phyloP scores from a whole-genome alignment of 768 basidiomycete species.

The Calocybe cyanea region DNA sequence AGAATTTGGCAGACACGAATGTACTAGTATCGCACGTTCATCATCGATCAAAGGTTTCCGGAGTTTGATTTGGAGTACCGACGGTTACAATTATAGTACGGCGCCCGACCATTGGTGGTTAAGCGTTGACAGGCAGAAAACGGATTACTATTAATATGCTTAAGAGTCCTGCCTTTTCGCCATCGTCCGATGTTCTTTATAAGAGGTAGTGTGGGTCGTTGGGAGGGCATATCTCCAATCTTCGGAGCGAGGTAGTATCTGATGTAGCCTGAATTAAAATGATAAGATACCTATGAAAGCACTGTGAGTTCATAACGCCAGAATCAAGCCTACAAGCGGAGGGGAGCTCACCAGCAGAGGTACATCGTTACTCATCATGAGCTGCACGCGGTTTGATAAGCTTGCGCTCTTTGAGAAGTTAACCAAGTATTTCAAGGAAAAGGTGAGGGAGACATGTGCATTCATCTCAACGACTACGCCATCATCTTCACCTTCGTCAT shows the following conservation, averaged over 20 bases:
- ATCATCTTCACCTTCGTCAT: slow-evolving; percentile 48
- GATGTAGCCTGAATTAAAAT: slow-evolving; percentile 85
- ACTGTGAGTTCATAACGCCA: too few species aligned
- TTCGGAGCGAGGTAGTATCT: slow-evolving; percentile 97
- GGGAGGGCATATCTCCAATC: slow-evolving; percentile 86
- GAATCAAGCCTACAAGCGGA: neutral
- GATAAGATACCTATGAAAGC: slow-evolving; percentile 69
- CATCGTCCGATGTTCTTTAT: too few species aligned
- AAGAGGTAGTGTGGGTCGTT: too few species aligned
- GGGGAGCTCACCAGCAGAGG: slow-evolving; percentile 66
- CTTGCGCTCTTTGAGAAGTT: slow-evolving; percentile 92
- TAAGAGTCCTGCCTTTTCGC: too few species aligned
- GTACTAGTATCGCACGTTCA: too few species aligned
- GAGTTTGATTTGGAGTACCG: too few species aligned
- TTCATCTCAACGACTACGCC: slow-evolving; percentile 83
- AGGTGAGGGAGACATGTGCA: slow-evolving; percentile 86
- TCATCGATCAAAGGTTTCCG: too few species aligned
- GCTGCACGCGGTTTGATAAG: slow-evolving; percentile 66
- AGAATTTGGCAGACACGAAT: too few species aligned
- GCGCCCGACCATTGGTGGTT: too few species aligned
- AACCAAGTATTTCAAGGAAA: slow-evolving; percentile 94
- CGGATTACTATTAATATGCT: too few species aligned
- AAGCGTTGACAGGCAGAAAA: too few species aligned
- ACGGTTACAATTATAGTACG: too few species aligned
- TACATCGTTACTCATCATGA: slow-evolving; percentile 92